Conservation (phyloP, 2,329 filamentous ascomycete species). For the Aspergillus uvarum region DNA sequence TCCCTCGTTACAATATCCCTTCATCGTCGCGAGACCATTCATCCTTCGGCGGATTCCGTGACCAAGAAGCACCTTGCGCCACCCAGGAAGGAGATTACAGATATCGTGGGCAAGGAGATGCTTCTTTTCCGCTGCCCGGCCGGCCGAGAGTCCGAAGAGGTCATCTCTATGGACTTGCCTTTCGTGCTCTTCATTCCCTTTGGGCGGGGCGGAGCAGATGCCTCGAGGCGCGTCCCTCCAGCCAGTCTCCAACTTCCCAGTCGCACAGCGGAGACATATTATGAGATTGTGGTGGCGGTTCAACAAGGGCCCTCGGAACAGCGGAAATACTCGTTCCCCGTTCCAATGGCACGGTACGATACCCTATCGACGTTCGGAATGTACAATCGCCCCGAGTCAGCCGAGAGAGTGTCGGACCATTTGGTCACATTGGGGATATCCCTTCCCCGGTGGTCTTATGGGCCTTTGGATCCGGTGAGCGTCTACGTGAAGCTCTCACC, state of each 20-base stretch:
- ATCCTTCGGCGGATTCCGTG: conserved; percentile 90
- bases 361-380: conserved; percentile 98
- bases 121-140: conserved; percentile 82
- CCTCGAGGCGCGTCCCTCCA: conserved; percentile 83
- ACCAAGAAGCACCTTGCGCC: conserved; percentile 89
- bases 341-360: conserved; percentile 90
- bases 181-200: conserved; percentile 98
- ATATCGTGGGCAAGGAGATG: conserved; percentile 94
- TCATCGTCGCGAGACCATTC: conserved; percentile 91
- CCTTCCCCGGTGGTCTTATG: conserved; percentile 93
- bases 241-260: conserved; percentile 87
- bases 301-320: conserved; percentile 86
- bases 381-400: conserved; percentile 95
- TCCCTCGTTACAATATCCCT: conserved; percentile 93
- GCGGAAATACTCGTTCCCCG: conserved; percentile 86
- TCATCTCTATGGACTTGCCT: conserved; percentile 93
- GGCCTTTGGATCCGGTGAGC: conserved; percentile 88
- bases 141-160: conserved; percentile 80
- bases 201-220: conserved; percentile 85
- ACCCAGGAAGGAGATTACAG: conserved; percentile 83
- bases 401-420: conserved; percentile 82
- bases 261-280: conserved; percentile 93
- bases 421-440: conserved; percentile 89
- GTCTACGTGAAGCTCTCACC: conserved; percentile 94
- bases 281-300: conserved; percentile 93